Evolutionary conservation across 768 basidiomycete genomes (phyloP), one percentile per base, ranked within the genome.

Genomic region (Lyophyllum decastes): DNA sequence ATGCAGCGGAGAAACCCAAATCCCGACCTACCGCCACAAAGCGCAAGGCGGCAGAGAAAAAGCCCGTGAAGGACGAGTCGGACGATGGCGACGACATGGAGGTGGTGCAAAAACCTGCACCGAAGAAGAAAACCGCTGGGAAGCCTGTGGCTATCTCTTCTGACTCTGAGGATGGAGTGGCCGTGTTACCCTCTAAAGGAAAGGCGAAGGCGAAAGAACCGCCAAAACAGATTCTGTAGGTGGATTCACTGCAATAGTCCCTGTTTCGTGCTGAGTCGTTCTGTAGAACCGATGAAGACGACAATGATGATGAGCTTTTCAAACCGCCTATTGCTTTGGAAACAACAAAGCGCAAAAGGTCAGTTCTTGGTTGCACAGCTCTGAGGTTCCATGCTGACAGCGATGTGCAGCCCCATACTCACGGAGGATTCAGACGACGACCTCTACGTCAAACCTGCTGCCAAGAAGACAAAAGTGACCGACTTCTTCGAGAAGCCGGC

Each of bases 331-430:
- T 27, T 9, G 25, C 59, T 3, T 62, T 66, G 52, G 66, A 64
- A 16, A 61, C 66, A 16, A 67, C 73, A 44, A 92, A 92, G 72
- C 84, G 89, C 43, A 93, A 92, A 72, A 89, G 83, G 90, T 88
- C 57, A 44, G 63, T 47, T 21, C 27, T 49, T 26, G 21, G 34
- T 6, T 3, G 21, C 16, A 55, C 16, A 30, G 2, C 10, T 45
- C 9, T 9, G 40, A 16, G 49, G 17, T 41, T 48, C 14, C 16
- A 34, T 52, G 45, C 19, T 58, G 41, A 58, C 54, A 5, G 47
- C 25, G 33, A 25, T 54, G 25, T 40, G 57, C 57, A 82, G 78
- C 46, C 68, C 70, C 26, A 68, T 63, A 44, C 62, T 61, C 21
- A 74, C 73, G 45, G 76, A 77, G 53, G 80, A 81, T 21, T 68